Conservation (phyloP, 1,284 basidiomycete species). For the Austroboletus novae-zelandiae region DNA sequence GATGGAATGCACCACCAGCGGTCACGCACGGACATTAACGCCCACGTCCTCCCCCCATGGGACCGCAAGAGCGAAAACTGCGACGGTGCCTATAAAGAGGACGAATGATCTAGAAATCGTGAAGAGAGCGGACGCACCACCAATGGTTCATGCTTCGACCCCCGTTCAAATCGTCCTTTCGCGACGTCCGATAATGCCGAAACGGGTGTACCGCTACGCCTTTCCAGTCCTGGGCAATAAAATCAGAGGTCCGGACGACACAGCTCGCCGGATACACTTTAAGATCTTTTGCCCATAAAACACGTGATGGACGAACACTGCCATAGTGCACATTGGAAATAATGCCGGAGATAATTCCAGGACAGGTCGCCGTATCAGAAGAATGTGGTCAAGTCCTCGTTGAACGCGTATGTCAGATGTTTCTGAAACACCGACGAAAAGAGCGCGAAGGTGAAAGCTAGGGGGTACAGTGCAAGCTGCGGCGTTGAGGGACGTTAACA, state of each 20-base stretch:
- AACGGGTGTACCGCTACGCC: not conserved
- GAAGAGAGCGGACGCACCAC: not conserved
- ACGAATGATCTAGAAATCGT: not conserved
- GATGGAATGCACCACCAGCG: not conserved
- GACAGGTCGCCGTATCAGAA: constrained; percentile 78
- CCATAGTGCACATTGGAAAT: constrained; percentile 2
- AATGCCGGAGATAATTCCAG: constrained; percentile 39
- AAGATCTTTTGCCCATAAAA: constrained; percentile 60
- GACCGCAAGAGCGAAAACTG: not conserved
- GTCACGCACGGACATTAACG: not conserved
- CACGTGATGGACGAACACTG: constrained; percentile 11
- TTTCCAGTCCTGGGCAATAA: not conserved
- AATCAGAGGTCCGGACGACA: not conserved
- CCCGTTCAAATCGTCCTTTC: too few relatives aligned
- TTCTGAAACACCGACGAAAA: constrained; percentile 69
- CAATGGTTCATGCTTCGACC: not conserved
- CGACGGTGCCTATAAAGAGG: not conserved
- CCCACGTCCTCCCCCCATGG: not conserved
- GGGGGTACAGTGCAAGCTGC: constrained; percentile 45
- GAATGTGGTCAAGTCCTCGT: constrained; percentile 75
- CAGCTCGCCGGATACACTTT: constrained; percentile 73
- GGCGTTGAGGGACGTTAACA: constrained; percentile 21
- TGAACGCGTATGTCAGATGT: constrained; percentile 43
- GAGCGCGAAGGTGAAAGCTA: constrained; percentile 56
- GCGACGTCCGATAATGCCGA: not conserved